These are phyloP conservation scores for Coemansia sp. DNA, from an alignment of 192 early-diverging fungal genomes.

Conservation along the genomic window DNA sequence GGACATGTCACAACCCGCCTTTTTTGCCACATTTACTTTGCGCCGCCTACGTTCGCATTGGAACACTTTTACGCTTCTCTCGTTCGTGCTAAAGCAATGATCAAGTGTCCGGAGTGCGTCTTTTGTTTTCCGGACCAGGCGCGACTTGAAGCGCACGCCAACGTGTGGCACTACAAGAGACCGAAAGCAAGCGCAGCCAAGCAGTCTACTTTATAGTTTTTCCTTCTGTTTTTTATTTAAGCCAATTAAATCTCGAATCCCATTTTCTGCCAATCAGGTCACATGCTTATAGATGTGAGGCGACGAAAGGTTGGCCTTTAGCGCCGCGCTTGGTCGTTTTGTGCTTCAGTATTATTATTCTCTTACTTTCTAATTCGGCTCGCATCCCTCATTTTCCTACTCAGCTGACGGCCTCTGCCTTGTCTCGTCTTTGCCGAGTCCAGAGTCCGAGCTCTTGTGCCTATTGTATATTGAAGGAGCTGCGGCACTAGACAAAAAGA, in stretches of 20 bases:
- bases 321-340: too few relatives aligned
- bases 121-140: constrained; percentile 24
- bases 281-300: too few relatives aligned
- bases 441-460: not conserved
- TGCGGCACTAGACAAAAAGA: not conserved
- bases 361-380: not conserved
- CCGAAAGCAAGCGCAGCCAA: not conserved
- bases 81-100: not conserved
- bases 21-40: not conserved
- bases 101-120: constrained; percentile 49
- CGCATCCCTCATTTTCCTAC: not conserved
- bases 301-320: too few relatives aligned
- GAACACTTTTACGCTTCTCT: too few relatives aligned
- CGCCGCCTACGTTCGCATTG: not conserved
- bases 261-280: too few relatives aligned
- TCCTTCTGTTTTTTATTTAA: too few relatives aligned
- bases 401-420: not conserved
- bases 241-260: too few relatives aligned
- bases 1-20: too few relatives aligned
- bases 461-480: constrained; percentile 5
- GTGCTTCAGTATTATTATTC: too few relatives aligned
- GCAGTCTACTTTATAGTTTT: too few relatives aligned
- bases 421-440: constrained; percentile 3
- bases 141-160: constrained; percentile 24
- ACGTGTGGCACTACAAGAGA: constrained; percentile 49